Evolutionary conservation across 1,284 basidiomycete species (phyloP).

Genomic region (Ceratobasidium theobromae): DNA sequence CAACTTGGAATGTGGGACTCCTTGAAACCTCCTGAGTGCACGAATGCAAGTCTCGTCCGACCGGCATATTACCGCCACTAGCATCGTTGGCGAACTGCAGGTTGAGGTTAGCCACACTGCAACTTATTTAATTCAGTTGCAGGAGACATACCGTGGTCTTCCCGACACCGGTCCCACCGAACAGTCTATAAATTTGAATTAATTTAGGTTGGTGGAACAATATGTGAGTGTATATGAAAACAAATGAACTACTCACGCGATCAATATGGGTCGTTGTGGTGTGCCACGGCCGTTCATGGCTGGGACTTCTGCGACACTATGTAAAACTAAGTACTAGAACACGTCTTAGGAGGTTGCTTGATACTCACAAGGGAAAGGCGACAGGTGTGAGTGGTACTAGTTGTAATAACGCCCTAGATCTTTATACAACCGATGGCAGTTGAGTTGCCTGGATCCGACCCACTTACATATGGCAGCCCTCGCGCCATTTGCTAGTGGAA

Average conservation of each 20-base stretch:
- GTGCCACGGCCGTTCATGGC: background rate
- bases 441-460: no score
- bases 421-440: no score
- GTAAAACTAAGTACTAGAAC: no score
- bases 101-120: background rate
- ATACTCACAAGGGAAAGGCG: no score
- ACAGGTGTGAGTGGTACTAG: no score
- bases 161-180: conserved; percentile 19
- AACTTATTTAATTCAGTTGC: background rate
- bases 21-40: background rate
- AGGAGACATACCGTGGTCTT: background rate
- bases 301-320: background rate
- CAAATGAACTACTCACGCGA: background rate
- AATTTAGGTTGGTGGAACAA: no score
- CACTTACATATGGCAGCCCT: no score
- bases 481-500: no score
- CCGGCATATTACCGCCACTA: conserved; percentile 34
- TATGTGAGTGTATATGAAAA: no score
- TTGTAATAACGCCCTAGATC: no score
- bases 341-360: no score
- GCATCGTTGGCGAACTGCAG: conserved; percentile 39
- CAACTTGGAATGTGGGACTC: conserved; percentile 33
- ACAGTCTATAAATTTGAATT: no score
- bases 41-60: background rate
- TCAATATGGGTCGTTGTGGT: background rate